These are phyloP conservation scores for Butyriboletus appendiculatus DNA, from an alignment of 1,284 basidiomycete species.

Conservation along the genomic window DNA sequence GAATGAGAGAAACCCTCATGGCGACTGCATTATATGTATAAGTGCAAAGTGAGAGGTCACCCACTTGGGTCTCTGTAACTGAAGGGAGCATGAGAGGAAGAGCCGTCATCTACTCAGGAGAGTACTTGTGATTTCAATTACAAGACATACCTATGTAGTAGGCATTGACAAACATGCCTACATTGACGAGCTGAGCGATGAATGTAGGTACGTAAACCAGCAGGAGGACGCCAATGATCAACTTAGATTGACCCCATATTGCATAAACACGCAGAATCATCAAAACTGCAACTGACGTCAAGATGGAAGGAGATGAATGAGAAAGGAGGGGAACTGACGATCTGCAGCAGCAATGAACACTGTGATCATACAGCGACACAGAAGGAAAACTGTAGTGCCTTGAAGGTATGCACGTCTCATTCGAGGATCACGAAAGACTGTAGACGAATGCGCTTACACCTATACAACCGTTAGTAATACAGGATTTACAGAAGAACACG, in stretches of 20 bases:
- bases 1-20: background rate
- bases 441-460: background rate
- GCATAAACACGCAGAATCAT: constrained; percentile 1
- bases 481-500: too few relatives aligned
- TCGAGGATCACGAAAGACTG: background rate
- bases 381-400: background rate
- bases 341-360: background rate
- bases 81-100: background rate
- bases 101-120: background rate
- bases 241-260: background rate
- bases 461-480: background rate
- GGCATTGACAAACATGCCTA: background rate
- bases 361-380: background rate
- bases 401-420: background rate
- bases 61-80: background rate
- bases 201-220: background rate
- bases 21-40: background rate
- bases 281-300: background rate
- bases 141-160: background rate
- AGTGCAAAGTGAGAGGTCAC: background rate
- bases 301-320: background rate
- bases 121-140: background rate
- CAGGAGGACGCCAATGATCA: background rate
- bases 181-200: background rate
- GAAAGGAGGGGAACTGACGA: background rate